A percentile compares a stretch with the other conserved stretches of the same genome.
phyloP scores from a whole-genome alignment of 2,329 filamentous ascomycete species.

The Nigrospora sphaerica region DNA sequence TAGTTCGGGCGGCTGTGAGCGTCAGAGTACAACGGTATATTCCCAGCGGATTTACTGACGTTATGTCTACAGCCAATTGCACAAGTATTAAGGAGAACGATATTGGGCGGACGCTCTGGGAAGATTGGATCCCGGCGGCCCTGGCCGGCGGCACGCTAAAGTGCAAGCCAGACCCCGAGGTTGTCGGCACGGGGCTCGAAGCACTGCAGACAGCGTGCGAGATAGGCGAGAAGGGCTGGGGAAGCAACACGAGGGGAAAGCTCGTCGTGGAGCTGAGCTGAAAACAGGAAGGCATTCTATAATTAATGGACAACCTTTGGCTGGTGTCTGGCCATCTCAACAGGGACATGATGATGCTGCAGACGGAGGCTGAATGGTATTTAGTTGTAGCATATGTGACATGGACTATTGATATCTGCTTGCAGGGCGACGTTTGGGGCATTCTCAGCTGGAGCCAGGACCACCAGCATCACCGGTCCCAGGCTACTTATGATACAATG shows the following conservation, averaged over 20 bases:
- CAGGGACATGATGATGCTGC: too few species aligned
- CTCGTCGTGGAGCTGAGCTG: background rate
- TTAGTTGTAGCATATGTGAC: too few species aligned
- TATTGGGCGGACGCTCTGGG: conserved; percentile 25
- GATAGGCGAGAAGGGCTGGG: background rate
- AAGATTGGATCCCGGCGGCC: conserved; percentile 29
- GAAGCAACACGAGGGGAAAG: background rate
- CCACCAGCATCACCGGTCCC: too few species aligned
- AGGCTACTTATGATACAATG: too few species aligned
- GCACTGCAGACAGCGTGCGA: conserved; percentile 22
- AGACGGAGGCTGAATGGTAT: too few species aligned
- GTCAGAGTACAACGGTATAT: too few species aligned
- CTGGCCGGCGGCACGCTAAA: conserved; percentile 26
- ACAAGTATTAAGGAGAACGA: conserved; percentile 20
- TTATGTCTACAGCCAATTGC: conserved; percentile 17
- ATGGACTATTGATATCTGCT: too few species aligned
- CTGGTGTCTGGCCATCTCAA: too few species aligned
- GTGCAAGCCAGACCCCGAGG: conserved; percentile 28
- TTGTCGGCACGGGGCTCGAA: conserved; percentile 33
- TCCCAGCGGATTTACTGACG: conserved; percentile 20
- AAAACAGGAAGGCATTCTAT: background rate
- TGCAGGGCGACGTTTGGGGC: too few species aligned
- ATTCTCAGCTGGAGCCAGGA: too few species aligned
- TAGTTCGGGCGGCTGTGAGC: conserved; percentile 13
- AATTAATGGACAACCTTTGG: too few species aligned